Evolutionary conservation across 495 filamentous ascomycete genomes (phyloP).

Genomic region (Penicillium arizonense): DNA sequence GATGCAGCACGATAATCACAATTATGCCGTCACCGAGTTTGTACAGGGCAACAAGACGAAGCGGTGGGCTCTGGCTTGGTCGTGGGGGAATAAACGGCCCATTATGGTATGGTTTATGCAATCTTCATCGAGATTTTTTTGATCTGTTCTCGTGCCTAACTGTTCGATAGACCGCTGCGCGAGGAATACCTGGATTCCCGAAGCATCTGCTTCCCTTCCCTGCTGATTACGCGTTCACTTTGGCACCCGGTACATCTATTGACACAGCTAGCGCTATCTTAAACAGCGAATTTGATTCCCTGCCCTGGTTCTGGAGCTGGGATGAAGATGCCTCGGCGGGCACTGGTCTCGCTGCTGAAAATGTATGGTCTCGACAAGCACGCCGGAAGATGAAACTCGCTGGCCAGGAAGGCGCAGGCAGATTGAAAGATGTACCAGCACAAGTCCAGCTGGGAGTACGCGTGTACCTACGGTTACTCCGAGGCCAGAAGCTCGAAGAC

Average conservation of each 20-base stretch:
- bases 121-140: not conserved
- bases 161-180: slow-evolving; percentile 45
- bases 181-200: slow-evolving; percentile 53
- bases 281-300: slow-evolving; percentile 35
- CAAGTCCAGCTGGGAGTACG: slow-evolving; percentile 45
- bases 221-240: slow-evolving; percentile 52
- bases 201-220: slow-evolving; percentile 61
- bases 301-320: slow-evolving; percentile 56
- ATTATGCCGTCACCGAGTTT: slow-evolving; percentile 83
- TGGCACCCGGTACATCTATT: slow-evolving; percentile 23
- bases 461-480: slow-evolving; percentile 34
- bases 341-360: slow-evolving; percentile 54
- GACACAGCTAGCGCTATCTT: slow-evolving; percentile 30
- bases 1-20: slow-evolving; percentile 56
- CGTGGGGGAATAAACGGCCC: slow-evolving; percentile 69
- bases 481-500: slow-evolving; percentile 16
- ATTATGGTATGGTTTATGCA: slow-evolving; percentile 41
- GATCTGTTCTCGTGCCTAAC: slow-evolving; percentile 1
- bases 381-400: slow-evolving; percentile 48
- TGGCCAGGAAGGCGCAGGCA: slow-evolving; percentile 19
- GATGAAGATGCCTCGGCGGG: slow-evolving; percentile 39
- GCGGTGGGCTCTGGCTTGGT: slow-evolving; percentile 89
- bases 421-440: slow-evolving; percentile 22
- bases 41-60: slow-evolving; percentile 77
- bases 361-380: slow-evolving; percentile 74